A percentile compares a stretch with the other conserved stretches of the same genome.
Evolutionary conservation across 225 moss, liverwort and hornwort species (phyloP).

Genomic region (Physcomitrium patens): DNA sequence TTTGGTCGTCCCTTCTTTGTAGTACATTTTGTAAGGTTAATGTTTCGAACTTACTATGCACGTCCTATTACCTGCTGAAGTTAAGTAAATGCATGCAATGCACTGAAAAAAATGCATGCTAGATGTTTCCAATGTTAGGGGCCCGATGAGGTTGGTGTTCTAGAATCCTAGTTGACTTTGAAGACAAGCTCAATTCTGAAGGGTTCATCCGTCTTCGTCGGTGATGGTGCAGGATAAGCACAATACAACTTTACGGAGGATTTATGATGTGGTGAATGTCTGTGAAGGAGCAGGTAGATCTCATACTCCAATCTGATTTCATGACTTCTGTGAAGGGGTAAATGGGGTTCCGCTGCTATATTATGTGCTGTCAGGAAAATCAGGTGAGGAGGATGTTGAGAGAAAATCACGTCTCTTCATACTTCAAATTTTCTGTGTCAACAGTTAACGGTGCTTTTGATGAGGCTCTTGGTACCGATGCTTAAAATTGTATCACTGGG

Average conservation of each 20-base stretch:
- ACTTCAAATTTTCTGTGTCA: conserved; percentile 8
- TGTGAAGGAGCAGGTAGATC: conserved; percentile 62
- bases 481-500: conserved; percentile 34
- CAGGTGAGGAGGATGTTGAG: too few species aligned
- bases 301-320: background rate
- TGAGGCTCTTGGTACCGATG: conserved; percentile 9
- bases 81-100: too few species aligned
- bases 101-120: too few species aligned
- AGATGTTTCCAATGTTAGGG: background rate
- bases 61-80: background rate
- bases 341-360: background rate
- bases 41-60: conserved; percentile 6
- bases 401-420: too few species aligned
- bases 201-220: conserved; percentile 7
- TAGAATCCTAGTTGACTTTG: conserved; percentile 7
- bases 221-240: conserved; percentile 48
- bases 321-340: background rate
- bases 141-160: background rate
- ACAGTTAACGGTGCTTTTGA: conserved; percentile 28
- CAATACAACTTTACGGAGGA: conserved; percentile 53
- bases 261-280: conserved; percentile 64
- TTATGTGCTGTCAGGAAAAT: background rate
- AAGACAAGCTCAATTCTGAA: background rate
- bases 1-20: background rate
- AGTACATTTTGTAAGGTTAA: background rate